Evolutionary conservation across 2,329 filamentous ascomycete species (phyloP).

Genomic region (Colletotrichum lupini): DNA sequence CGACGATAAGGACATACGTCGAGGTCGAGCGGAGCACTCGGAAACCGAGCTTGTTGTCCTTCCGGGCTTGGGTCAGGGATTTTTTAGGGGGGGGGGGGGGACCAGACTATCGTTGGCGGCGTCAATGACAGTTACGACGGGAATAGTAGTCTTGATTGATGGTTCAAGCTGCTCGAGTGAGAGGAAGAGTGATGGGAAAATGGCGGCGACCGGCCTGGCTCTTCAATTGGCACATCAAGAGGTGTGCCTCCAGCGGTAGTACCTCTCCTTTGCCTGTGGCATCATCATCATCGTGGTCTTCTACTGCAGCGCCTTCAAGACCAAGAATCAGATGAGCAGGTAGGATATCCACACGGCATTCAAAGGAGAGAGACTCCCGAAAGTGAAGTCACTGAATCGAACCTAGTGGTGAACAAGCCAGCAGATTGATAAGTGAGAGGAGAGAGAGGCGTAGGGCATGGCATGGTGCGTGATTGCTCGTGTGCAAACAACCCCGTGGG

Average conservation of each 20-base stretch:
- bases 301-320: neutral
- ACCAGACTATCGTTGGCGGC: neutral
- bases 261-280: neutral
- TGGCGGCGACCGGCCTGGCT: too few relatives aligned
- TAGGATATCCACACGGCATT: neutral
- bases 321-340: neutral
- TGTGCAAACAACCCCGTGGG: neutral
- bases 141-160: neutral
- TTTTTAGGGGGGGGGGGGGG: neutral
- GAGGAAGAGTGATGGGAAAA: neutral
- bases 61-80: neutral
- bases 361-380: neutral
- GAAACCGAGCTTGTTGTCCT: constrained; percentile 6
- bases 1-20: constrained; percentile 14
- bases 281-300: neutral
- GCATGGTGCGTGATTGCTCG: neutral
- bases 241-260: neutral
- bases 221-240: neutral
- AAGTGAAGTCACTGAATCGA: neutral
- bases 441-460: neutral
- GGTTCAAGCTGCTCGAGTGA: neutral
- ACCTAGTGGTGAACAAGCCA: neutral
- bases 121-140: neutral
- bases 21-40: constrained; percentile 15
- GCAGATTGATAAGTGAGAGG: neutral